Evolutionary conservation across 2,329 filamentous ascomycete genomes (phyloP).

Genomic region (Fusarium chuoi): DNA sequence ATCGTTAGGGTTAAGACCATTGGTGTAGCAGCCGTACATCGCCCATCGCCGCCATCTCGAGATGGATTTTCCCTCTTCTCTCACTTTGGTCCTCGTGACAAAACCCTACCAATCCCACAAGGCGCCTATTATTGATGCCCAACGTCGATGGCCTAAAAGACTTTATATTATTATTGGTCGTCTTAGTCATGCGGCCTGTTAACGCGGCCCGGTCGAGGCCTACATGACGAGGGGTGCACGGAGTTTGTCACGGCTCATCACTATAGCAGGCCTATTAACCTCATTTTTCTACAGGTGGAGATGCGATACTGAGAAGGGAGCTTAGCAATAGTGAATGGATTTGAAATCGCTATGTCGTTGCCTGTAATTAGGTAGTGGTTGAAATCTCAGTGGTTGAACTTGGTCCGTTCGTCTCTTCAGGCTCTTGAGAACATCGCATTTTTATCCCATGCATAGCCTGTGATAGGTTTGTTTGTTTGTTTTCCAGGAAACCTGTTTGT

Average conservation of each 20-base stretch:
- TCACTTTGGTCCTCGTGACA: constrained; percentile 19
- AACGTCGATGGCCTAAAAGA: constrained; percentile 1
- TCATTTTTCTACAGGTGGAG: background rate
- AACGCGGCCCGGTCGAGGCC: constrained; percentile 27
- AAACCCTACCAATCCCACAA: constrained; percentile 1
- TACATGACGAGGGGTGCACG: constrained; percentile 24
- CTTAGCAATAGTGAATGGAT: too few species aligned
- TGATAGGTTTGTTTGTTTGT: background rate
- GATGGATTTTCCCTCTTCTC: constrained; percentile 27
- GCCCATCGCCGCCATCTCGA: background rate
- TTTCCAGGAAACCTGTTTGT: background rate
- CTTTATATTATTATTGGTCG: constrained; percentile 3
- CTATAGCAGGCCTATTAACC: background rate
- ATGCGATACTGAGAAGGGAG: background rate
- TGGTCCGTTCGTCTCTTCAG: background rate
- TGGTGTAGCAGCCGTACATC: background rate
- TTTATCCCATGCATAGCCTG: background rate
- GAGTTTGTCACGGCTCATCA: background rate
- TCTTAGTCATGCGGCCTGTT: constrained; percentile 17
- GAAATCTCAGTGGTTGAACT: background rate
- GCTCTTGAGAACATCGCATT: background rate
- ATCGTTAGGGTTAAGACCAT: background rate
- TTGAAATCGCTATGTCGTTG: background rate
- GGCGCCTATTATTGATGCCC: constrained; percentile 27
- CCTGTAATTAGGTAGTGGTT: background rate